Conservation (phyloP, 495 filamentous ascomycete genomes). For the Neurospora cerealis region DNA sequence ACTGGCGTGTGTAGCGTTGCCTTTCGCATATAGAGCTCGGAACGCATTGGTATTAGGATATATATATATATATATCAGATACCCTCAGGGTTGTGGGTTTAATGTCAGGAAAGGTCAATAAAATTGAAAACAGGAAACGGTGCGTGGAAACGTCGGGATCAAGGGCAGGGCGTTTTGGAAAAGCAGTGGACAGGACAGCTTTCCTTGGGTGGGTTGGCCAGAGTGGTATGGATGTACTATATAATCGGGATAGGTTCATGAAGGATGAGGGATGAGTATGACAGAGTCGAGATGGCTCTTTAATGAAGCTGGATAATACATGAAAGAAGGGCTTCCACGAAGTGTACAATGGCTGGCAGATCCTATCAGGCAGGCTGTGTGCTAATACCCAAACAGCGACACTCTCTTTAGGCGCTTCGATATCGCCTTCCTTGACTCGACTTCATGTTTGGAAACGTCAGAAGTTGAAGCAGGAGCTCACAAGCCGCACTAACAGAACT, state of each 20-base stretch:
- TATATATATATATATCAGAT: background rate
- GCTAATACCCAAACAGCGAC: background rate
- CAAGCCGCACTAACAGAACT: background rate
- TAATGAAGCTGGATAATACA: background rate
- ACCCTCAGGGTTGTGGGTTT: background rate
- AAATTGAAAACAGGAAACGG: background rate
- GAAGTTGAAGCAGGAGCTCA: background rate
- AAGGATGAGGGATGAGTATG: background rate
- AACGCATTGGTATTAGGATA: background rate
- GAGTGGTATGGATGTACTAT: background rate
- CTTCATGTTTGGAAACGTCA: background rate
- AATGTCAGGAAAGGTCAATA: background rate
- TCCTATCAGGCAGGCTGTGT: background rate
- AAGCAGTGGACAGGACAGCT: background rate
- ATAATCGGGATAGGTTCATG: background rate
- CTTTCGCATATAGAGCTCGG: background rate
- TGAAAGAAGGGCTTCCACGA: background rate
- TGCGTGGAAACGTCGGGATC: background rate
- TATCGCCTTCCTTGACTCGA: background rate
- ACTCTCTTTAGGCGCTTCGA: background rate
- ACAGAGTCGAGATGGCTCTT: background rate
- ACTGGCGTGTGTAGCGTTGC: background rate
- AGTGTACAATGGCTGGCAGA: background rate
- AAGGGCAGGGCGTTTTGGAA: conserved; percentile 1
- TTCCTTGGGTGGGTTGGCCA: background rate